Evolutionary conservation across 345 rosid genomes (phyloP).

Genomic region (Viola odorata): DNA sequence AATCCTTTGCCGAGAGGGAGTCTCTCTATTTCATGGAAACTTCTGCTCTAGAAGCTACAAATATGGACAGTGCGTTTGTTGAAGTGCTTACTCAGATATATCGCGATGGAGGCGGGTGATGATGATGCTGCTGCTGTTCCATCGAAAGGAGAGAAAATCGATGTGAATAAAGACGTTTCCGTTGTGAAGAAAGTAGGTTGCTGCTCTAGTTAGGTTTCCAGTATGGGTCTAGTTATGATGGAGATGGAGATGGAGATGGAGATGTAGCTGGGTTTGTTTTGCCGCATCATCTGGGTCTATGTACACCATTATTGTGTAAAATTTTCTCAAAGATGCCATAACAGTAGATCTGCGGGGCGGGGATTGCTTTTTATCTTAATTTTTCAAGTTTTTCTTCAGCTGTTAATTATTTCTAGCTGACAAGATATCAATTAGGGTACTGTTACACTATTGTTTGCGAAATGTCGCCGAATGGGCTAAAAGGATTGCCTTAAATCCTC

Average conservation of each 20-base stretch:
- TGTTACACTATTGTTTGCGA: conserved; percentile 15
- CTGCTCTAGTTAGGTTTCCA: conserved; percentile 61
- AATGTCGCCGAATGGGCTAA: background rate
- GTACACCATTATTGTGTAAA: conserved; percentile 31
- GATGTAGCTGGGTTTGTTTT: conserved; percentile 24
- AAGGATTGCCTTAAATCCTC: no score
- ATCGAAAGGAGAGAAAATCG: conserved; percentile 81
- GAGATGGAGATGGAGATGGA: no score
- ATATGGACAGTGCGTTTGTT: conserved; percentile 79
- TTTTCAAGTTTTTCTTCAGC: conserved; percentile 12
- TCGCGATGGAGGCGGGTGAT: conserved; percentile 64
- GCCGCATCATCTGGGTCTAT: conserved; percentile 13
- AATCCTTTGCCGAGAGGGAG: conserved; percentile 73
- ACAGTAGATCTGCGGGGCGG: conserved; percentile 18
- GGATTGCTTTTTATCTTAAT: conserved; percentile 19
- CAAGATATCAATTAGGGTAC: conserved; percentile 17
- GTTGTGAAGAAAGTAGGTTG: conserved; percentile 84
- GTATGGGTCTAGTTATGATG: conserved; percentile 10
- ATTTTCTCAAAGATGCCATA: conserved; percentile 28
- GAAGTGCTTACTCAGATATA: conserved; percentile 88
- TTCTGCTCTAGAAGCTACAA: conserved; percentile 81
- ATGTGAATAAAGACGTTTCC: conserved; percentile 76
- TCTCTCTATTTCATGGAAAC: conserved; percentile 93
- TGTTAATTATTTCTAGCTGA: conserved; percentile 16
- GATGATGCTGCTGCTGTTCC: conserved; percentile 49